Percentiles rank a stretch among this genome's conserved stretches.
These are phyloP conservation scores for Emericellopsis terricola DNA, from an alignment of 495 filamentous ascomycete species.

Conservation along the genomic window DNA sequence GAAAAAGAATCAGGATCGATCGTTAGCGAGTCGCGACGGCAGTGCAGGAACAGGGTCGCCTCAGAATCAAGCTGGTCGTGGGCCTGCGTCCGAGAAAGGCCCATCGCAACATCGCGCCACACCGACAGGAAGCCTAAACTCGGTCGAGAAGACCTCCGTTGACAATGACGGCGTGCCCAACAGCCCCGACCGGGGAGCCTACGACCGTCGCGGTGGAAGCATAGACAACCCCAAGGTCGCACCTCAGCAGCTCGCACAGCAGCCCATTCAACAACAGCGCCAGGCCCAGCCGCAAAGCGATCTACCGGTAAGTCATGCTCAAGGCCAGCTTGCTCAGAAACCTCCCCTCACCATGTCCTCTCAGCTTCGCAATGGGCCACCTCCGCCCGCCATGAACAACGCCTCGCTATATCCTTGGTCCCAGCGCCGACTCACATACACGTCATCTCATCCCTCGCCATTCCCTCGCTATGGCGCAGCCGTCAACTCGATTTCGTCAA, in stretches of 20 bases:
- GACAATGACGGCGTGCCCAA: slow-evolving; percentile 26
- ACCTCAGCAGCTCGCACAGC: too few relatives aligned
- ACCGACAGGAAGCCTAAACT: slow-evolving; percentile 38
- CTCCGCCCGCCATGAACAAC: slow-evolving; percentile 20
- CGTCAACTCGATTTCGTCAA: slow-evolving; percentile 79
- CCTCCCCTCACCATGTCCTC: slow-evolving; percentile 4
- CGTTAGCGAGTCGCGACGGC: slow-evolving; percentile 25
- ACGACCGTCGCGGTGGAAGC: slow-evolving; percentile 7
- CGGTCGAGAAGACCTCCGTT: slow-evolving; percentile 28
- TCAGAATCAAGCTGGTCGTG: too few relatives aligned
- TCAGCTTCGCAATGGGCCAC: slow-evolving; percentile 28
- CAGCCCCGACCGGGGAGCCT: slow-evolving; percentile 28
- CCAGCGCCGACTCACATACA: slow-evolving; percentile 71
- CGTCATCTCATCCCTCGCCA: slow-evolving; percentile 63
- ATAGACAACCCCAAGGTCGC: slow-evolving; percentile 8
- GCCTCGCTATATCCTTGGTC: slow-evolving; percentile 88
- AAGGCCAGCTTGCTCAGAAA: background rate
- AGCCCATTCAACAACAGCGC: slow-evolving; percentile 7
- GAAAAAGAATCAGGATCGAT: slow-evolving; percentile 42
- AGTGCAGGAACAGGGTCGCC: too few relatives aligned
- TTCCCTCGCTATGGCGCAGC: slow-evolving; percentile 97
- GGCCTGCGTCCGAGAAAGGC: slow-evolving; percentile 28
- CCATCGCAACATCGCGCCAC: slow-evolving; percentile 21
- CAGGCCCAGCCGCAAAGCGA: slow-evolving; percentile 19
- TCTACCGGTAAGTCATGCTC: slow-evolving; percentile 29